Percentiles rank a stretch among this genome's conserved stretches.
Evolutionary conservation across 2,329 filamentous ascomycete species (phyloP).

Genomic region (Coniochaeta sp.): DNA sequence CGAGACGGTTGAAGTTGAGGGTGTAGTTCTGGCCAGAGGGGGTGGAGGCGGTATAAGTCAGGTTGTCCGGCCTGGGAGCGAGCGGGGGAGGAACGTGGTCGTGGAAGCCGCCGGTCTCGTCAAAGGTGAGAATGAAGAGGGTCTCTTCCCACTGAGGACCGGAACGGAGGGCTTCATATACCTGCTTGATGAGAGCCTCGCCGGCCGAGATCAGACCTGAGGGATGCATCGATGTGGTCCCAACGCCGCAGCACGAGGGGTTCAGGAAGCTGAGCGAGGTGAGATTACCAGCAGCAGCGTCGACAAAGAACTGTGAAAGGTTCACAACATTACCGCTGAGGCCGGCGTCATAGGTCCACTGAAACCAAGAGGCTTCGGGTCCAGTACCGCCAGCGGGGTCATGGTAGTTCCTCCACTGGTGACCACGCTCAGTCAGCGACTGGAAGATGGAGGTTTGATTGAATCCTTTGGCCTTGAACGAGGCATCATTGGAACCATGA

Average conservation of each 20-base stretch:
- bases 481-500: constrained; percentile 20
- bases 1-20: constrained; percentile 30
- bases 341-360: constrained; percentile 28
- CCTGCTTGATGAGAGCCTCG: constrained; percentile 34
- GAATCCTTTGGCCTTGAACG: constrained; percentile 17
- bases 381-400: constrained; percentile 27
- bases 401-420: constrained; percentile 38
- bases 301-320: constrained; percentile 32
- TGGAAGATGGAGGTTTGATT: constrained; percentile 29
- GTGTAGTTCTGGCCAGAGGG: constrained; percentile 26
- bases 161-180: constrained; percentile 34
- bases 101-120: constrained; percentile 38
- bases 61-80: constrained; percentile 27
- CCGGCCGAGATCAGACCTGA: constrained; percentile 33
- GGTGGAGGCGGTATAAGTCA: constrained; percentile 25
- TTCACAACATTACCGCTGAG: constrained; percentile 20
- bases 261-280: constrained; percentile 40
- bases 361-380: constrained; percentile 34
- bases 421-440: constrained; percentile 27
- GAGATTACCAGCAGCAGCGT: constrained; percentile 33
- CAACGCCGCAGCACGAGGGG: constrained; percentile 39
- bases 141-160: constrained; percentile 38
- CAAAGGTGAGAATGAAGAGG: constrained; percentile 37
- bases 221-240: constrained; percentile 34
- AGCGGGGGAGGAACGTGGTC: constrained; percentile 36